Conservation (phyloP, 2,329 filamentous ascomycete genomes). For the Alternaria infectoria region DNA sequence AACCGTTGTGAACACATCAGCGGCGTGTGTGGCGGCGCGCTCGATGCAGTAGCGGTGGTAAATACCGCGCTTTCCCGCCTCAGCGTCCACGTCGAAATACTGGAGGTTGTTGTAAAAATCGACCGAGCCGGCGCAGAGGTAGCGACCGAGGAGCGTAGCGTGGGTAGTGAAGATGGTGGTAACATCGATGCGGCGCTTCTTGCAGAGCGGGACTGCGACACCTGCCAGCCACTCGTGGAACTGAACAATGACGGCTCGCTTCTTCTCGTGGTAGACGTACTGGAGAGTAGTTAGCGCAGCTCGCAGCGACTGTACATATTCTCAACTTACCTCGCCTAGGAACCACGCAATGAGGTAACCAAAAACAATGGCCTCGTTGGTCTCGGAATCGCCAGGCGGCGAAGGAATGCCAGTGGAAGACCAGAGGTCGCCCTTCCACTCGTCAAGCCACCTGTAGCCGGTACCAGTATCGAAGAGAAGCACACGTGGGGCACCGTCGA, state of each 20-base stretch:
- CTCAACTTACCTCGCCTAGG: conserved; percentile 78
- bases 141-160: conserved; percentile 91
- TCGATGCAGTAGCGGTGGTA: conserved; percentile 99
- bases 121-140: conserved; percentile 95
- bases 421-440: conserved; percentile 98
- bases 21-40: conserved; percentile 86
- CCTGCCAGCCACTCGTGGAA: conserved; percentile 99
- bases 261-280: conserved; percentile 94
- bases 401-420: conserved; percentile 91
- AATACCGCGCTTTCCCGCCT: conserved; percentile 96
- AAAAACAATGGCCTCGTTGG: conserved; percentile 96
- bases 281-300: conserved; percentile 48
- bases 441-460: conserved; percentile 86
- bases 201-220: conserved; percentile 88
- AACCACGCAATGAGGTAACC: conserved; percentile 98
- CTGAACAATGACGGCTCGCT: conserved; percentile 91
- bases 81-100: conserved; percentile 93
- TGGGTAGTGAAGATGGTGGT: conserved; percentile 99
- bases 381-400: conserved; percentile 88
- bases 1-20: conserved; percentile 97
- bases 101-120: conserved; percentile 99
- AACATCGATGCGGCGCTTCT: conserved; percentile 92
- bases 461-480: conserved; percentile 94
- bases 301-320: neutral
- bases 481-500: conserved; percentile 92